Evolutionary conservation across 1,284 basidiomycete genomes (phyloP).

Genomic region (Leccinum holopus): DNA sequence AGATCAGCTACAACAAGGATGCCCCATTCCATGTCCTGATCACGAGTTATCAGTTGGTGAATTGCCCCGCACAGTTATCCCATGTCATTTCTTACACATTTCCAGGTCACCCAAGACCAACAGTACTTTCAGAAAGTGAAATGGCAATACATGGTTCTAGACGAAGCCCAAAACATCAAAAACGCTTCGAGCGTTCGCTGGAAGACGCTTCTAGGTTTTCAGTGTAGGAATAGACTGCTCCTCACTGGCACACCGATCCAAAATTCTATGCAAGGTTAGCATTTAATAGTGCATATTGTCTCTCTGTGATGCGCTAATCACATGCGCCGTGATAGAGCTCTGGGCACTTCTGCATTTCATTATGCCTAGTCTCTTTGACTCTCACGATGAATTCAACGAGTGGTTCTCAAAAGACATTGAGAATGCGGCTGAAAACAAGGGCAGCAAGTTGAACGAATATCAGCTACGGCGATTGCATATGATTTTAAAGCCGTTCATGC

Average conservation of each 20-base stretch:
- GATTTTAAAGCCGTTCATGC: constrained; percentile 99
- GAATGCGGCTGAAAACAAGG: constrained; percentile 90
- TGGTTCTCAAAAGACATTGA: constrained; percentile 99
- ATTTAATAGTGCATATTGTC: not conserved
- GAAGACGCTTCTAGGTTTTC: constrained; percentile 96
- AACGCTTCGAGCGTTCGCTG: constrained; percentile 96
- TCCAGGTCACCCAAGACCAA: constrained; percentile 91
- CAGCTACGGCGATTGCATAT: constrained; percentile 96
- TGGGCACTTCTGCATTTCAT: constrained; percentile 99
- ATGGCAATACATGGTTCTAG: constrained; percentile 99
- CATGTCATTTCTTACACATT: constrained; percentile 10
- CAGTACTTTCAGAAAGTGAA: constrained; percentile 98
- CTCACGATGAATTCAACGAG: constrained; percentile 99
- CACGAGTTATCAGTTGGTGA: constrained; percentile 94
- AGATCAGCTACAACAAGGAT: constrained; percentile 93
- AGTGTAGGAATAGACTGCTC: constrained; percentile 93
- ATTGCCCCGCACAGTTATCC: constrained; percentile 24
- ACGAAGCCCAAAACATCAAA: constrained; percentile 99
- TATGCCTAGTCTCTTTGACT: constrained; percentile 99
- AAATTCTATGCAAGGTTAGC: constrained; percentile 97
- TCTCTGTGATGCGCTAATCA: constrained; percentile 13
- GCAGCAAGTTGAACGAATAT: constrained; percentile 90
- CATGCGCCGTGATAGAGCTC: constrained; percentile 67
- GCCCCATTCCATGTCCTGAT: constrained; percentile 97
- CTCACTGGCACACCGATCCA: constrained; percentile 99